Conservation (phyloP, 345 rosid species). For the Carallia pectinifolia region DNA sequence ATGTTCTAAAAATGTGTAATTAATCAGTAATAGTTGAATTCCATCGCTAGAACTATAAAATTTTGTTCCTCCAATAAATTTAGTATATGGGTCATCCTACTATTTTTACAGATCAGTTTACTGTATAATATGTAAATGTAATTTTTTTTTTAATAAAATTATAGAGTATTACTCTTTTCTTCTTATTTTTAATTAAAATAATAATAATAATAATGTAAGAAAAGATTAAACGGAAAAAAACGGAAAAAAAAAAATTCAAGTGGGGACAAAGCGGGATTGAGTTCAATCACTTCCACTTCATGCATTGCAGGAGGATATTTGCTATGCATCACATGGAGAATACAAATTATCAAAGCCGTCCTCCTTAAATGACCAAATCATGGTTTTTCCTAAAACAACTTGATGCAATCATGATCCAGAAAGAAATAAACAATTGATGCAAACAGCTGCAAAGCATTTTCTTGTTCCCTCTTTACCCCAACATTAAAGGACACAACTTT, state of each 20-base stretch:
- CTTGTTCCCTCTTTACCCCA: conserved; percentile 13
- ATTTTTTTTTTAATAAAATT: no score
- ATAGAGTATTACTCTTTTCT: no score
- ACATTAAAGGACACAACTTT: background rate
- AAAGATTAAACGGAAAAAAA: no score
- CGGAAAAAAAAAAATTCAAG: background rate
- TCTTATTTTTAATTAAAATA: no score
- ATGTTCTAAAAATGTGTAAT: no score
- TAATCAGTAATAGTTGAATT: no score
- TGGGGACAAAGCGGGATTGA: conserved; percentile 2
- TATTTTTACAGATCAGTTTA: background rate
- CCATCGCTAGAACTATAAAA: no score
- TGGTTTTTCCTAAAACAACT: background rate
- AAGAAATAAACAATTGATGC: background rate
- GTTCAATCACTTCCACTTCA: conserved; percentile 18
- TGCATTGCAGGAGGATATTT: background rate
- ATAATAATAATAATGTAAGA: no score
- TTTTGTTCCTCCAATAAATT: no score
- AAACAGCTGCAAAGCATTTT: background rate
- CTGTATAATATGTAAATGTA: no score
- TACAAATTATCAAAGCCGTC: conserved; percentile 8
- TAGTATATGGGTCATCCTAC: no score
- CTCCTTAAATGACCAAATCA: conserved; percentile 13
- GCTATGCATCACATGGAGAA: conserved; percentile 22
- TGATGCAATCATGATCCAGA: no score